Evolutionary conservation across 2,329 filamentous ascomycete genomes (phyloP).

Genomic region (Fusarium humuli): DNA sequence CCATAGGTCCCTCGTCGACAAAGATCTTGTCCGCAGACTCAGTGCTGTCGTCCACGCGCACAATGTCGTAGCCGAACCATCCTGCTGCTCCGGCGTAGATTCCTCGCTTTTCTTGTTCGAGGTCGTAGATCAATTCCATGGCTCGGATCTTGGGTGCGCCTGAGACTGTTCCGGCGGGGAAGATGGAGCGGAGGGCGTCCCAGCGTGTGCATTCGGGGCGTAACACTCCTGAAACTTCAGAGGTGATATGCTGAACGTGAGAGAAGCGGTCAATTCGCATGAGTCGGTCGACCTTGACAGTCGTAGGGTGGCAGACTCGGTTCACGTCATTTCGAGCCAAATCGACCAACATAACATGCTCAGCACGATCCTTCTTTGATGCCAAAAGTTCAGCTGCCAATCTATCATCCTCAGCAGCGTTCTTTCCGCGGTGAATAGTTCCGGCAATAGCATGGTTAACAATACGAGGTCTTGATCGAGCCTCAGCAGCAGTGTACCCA

Average conservation of each 20-base stretch:
- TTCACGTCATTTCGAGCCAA: slow-evolving; percentile 97
- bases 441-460: slow-evolving; percentile 98
- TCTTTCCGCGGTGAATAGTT: slow-evolving; percentile 84
- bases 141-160: slow-evolving; percentile 95
- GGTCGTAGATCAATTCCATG: slow-evolving; percentile 96
- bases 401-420: slow-evolving; percentile 83
- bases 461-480: slow-evolving; percentile 80
- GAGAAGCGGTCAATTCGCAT: slow-evolving; percentile 97
- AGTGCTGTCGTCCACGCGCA: slow-evolving; percentile 69
- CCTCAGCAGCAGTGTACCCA: slow-evolving; percentile 42
- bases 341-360: slow-evolving; percentile 98
- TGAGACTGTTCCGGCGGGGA: slow-evolving; percentile 94
- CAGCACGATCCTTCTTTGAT: slow-evolving; percentile 85
- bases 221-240: slow-evolving; percentile 92
- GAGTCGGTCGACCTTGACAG: slow-evolving; percentile 89
- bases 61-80: slow-evolving; percentile 89
- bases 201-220: slow-evolving; percentile 87
- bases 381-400: slow-evolving; percentile 71
- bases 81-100: slow-evolving; percentile 96
- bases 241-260: slow-evolving; percentile 97
- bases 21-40: slow-evolving; percentile 29
- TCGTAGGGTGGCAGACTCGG: slow-evolving; percentile 89
- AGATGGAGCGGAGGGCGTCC: slow-evolving; percentile 95
- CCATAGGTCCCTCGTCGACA: slow-evolving; percentile 84
- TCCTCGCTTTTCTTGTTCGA: slow-evolving; percentile 93